Percentiles rank a stretch among this genome's conserved stretches.
Conservation (phyloP, 2,329 filamentous ascomycete genomes). For the Trichoderma guizhouense region DNA sequence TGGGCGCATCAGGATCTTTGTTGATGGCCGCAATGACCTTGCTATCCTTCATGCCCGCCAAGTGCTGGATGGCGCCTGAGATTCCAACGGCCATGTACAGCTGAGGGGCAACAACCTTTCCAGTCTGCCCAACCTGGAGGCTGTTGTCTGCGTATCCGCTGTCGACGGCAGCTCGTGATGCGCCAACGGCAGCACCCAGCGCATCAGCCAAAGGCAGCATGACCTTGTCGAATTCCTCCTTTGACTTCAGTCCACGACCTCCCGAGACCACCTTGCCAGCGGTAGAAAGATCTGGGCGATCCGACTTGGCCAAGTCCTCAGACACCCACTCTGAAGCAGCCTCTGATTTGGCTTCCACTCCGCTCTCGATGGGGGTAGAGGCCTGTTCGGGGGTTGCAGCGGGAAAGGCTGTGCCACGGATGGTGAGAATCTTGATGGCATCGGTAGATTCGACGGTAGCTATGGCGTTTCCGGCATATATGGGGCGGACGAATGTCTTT, state of each 20-base stretch:
- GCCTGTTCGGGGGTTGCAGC: slow-evolving; percentile 68
- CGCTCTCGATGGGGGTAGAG: slow-evolving; percentile 73
- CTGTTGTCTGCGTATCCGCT: slow-evolving; percentile 98
- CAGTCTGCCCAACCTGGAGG: slow-evolving; percentile 95
- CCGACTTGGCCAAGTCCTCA: slow-evolving; percentile 88
- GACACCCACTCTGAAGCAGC: slow-evolving; percentile 83
- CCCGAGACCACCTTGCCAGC: slow-evolving; percentile 88
- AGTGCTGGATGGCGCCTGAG: slow-evolving; percentile 93
- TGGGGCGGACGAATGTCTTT: slow-evolving; percentile 92
- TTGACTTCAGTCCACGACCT: slow-evolving; percentile 92
- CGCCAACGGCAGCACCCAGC: slow-evolving; percentile 91
- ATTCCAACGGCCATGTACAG: slow-evolving; percentile 95
- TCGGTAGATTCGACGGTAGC: slow-evolving; percentile 91
- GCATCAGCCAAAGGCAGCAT: slow-evolving; percentile 92
- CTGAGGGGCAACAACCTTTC: slow-evolving; percentile 96
- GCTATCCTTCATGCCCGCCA: slow-evolving; percentile 99
- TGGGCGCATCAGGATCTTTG: slow-evolving; percentile 94
- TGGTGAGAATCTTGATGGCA: slow-evolving; percentile 80
- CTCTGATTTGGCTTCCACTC: slow-evolving; percentile 76
- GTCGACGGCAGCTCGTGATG: slow-evolving; percentile 91
- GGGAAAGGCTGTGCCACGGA: slow-evolving; percentile 89
- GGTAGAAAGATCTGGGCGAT: slow-evolving; percentile 90
- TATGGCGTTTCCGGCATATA: slow-evolving; percentile 97
- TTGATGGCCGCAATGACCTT: slow-evolving; percentile 99
- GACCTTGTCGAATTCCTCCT: slow-evolving; percentile 91